Percentiles rank a stretch among this genome's conserved stretches.
Conservation (phyloP, 139 green algal species). For the Chlamydomonas sphaeroides region DNA sequence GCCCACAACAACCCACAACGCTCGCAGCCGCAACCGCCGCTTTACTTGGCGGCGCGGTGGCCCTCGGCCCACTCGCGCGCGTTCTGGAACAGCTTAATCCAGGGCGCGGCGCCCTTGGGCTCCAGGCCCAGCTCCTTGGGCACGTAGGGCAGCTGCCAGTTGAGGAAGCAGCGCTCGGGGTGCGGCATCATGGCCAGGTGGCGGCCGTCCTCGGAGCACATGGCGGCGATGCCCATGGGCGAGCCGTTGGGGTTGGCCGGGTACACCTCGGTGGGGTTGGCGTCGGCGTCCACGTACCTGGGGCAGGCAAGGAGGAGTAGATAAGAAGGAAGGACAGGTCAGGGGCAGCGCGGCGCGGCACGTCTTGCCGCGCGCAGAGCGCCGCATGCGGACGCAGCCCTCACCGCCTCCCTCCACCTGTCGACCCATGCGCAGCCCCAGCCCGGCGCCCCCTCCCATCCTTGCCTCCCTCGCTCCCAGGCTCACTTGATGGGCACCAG, state of each 20-base stretch:
- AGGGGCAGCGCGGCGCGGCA: too few species aligned
- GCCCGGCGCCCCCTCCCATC: too few species aligned
- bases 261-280: conserved; percentile 87
- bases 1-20: too few species aligned
- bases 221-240: conserved; percentile 91
- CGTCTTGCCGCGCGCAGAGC: too few species aligned
- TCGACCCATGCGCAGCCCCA: too few species aligned
- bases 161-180: conserved; percentile 95
- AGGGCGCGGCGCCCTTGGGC: conserved; percentile 84
- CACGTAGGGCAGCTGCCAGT: conserved; percentile 91
- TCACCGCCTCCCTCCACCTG: too few species aligned
- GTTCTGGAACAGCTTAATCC: conserved; percentile 99
- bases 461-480: too few species aligned
- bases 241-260: conserved; percentile 98
- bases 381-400: too few species aligned
- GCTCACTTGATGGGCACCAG: conserved; percentile 90
- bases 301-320: not conserved
- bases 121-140: conserved; percentile 66
- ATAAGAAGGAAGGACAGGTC: not conserved
- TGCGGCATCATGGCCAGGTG: conserved; percentile 99
- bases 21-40: not conserved
- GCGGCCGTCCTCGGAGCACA: conserved; percentile 91
- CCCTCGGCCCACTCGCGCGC: conserved; percentile 81
- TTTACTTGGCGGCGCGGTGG: conserved; percentile 29
- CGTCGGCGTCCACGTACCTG: conserved; percentile 81